Evolutionary conservation across 768 basidiomycete species (phyloP).

Genomic region (Piloderma croceum): DNA sequence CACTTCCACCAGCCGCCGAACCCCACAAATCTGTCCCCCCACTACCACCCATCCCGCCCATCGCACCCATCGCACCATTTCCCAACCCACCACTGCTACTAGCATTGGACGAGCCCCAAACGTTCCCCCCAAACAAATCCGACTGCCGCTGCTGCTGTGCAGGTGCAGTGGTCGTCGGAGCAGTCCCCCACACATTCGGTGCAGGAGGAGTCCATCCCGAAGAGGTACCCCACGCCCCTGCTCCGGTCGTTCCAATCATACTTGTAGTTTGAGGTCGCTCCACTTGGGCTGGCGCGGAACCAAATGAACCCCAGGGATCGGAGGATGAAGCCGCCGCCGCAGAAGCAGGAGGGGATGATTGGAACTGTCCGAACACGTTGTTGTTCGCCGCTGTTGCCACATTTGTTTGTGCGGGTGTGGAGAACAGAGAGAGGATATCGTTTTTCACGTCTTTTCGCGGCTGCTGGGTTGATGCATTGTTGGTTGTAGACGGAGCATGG

Average conservation of each 20-base stretch:
- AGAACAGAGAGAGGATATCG: conserved; percentile 80
- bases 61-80: no score
- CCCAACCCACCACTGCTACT: conserved; percentile 12
- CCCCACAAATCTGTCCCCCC: no score
- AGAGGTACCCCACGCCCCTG: conserved; percentile 59
- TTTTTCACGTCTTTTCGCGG: conserved; percentile 72
- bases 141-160: conserved; percentile 27
- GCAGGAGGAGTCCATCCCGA: conserved; percentile 51
- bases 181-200: conserved; percentile 37
- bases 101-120: not conserved
- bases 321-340: conserved; percentile 25
- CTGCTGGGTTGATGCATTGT: conserved; percentile 23
- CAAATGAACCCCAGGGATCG: conserved; percentile 20
- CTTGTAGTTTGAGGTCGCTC: conserved; percentile 32
- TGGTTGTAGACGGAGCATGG: conserved; percentile 49
- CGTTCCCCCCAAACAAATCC: conserved; percentile 30
- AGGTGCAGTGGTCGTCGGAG: conserved; percentile 14
- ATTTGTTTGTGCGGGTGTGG: conserved; percentile 29
- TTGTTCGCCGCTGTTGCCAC: conserved; percentile 23
- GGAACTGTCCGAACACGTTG: conserved; percentile 34
- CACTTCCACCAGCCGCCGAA: conserved; percentile 2
- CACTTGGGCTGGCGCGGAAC: conserved; percentile 19
- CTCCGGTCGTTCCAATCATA: conserved; percentile 51
- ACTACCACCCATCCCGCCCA: no score
- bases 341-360: conserved; percentile 17